Conservation (phyloP, 768 basidiomycete species). For the Mycena rebaudengoi region DNA sequence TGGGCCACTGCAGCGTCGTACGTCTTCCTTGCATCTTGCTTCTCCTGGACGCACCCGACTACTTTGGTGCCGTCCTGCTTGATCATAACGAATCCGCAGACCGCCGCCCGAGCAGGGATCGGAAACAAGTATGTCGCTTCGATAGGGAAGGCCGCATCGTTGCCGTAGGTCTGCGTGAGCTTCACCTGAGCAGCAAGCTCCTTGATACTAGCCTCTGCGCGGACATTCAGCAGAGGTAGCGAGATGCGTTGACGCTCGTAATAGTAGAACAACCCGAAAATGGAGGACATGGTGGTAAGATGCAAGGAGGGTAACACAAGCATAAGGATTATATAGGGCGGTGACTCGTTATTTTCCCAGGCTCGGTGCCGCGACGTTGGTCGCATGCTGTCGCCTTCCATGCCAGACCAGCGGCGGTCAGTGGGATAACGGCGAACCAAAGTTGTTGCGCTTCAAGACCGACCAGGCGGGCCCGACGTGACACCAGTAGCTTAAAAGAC, state of each 20-base stretch:
- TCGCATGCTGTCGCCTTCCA: no score
- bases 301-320: background rate
- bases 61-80: constrained; percentile 19
- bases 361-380: no score
- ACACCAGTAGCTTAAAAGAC: no score
- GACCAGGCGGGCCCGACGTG: no score
- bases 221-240: constrained; percentile 7
- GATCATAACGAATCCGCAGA: constrained; percentile 8
- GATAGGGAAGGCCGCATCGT: background rate
- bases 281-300: background rate
- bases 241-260: background rate
- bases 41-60: constrained; percentile 14
- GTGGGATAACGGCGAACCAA: no score
- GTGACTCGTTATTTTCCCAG: no score
- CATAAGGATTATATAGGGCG: no score
- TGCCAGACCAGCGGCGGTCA: no score
- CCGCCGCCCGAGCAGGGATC: constrained; percentile 11
- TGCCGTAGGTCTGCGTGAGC: constrained; percentile 17
- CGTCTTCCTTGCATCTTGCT: constrained; percentile 7
- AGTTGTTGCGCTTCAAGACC: no score
- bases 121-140: constrained; percentile 20
- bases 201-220: constrained; percentile 8
- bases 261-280: background rate
- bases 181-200: constrained; percentile 19
- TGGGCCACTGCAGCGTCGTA: constrained; percentile 6